These are phyloP conservation scores for Prunus dulcis DNA, from an alignment of 306 rosid genomes.

Conservation along the genomic window DNA sequence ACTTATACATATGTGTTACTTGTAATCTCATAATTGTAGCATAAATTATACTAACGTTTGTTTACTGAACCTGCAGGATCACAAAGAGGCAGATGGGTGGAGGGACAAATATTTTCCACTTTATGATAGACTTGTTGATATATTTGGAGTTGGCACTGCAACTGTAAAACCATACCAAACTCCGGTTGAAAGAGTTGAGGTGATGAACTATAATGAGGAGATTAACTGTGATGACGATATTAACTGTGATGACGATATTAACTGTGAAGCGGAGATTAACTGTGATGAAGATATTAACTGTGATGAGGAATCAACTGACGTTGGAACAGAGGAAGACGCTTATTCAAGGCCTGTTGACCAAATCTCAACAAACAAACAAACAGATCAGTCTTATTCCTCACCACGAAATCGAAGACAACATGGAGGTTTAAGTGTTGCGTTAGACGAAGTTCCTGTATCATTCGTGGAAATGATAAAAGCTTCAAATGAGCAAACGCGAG, in stretches of 20 bases:
- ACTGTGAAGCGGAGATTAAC: not conserved
- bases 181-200: not conserved
- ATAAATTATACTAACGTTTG: not conserved
- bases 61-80: conserved; percentile 1
- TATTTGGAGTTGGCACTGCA: not conserved
- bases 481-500: not conserved
- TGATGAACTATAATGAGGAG: not conserved
- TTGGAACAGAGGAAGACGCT: not conserved
- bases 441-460: not conserved
- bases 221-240: not conserved
- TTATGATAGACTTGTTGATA: conserved; percentile 3
- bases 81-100: conserved; percentile 12
- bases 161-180: conserved; percentile 1
- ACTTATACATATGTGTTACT: not conserved
- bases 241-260: not conserved
- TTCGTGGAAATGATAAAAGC: conserved; percentile 1
- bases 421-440: not conserved
- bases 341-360: conserved; percentile 7
- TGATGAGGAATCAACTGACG: not conserved
- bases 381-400: not conserved
- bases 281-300: not conserved
- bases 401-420: not conserved
- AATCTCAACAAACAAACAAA: conserved; percentile 1
- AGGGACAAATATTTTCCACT: conserved; percentile 8
- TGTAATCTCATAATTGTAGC: not conserved